A percentile compares a stretch with the other conserved stretches of the same genome.
phyloP scores from a whole-genome alignment of 345 rosid species.

The Hevea brasiliensis region DNA sequence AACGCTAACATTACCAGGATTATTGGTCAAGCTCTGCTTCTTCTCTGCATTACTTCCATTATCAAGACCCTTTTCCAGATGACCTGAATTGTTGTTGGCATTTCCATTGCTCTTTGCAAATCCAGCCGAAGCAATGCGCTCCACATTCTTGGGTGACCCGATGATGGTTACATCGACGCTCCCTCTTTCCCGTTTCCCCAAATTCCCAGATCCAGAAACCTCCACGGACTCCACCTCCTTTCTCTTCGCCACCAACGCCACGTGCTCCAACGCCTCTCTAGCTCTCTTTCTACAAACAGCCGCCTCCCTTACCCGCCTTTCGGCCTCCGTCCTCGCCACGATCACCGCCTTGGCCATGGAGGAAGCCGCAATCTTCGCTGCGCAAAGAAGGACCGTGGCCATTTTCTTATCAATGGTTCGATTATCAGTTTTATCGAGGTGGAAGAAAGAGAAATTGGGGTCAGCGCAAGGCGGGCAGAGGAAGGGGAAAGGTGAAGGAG shows the following conservation, averaged over 20 bases:
- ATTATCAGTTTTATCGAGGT: not conserved
- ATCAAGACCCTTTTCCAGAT: not conserved
- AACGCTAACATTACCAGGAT: not conserved
- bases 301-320: slow-evolving; percentile 56
- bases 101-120: not conserved
- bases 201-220: slow-evolving; percentile 1
- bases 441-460: slow-evolving; percentile 50
- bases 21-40: not conserved
- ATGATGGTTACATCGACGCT: not conserved
- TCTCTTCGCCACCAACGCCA: slow-evolving; percentile 28
- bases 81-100: not conserved
- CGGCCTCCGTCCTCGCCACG: slow-evolving; percentile 45
- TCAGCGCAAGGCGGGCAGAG: slow-evolving; percentile 44
- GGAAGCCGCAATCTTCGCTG: slow-evolving; percentile 51
- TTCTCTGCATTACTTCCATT: not conserved
- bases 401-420: slow-evolving; percentile 38
- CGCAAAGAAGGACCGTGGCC: slow-evolving; percentile 51
- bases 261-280: slow-evolving; percentile 61
- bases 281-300: slow-evolving; percentile 65
- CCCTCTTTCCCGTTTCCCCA: not conserved
- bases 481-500: slow-evolving; percentile 25
- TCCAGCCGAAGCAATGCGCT: not conserved
- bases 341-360: slow-evolving; percentile 58
- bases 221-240: slow-evolving; percentile 2
- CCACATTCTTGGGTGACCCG: not conserved